phyloP scores from a whole-genome alignment of 2,329 filamentous ascomycete species.

The Claviceps pusilla region DNA sequence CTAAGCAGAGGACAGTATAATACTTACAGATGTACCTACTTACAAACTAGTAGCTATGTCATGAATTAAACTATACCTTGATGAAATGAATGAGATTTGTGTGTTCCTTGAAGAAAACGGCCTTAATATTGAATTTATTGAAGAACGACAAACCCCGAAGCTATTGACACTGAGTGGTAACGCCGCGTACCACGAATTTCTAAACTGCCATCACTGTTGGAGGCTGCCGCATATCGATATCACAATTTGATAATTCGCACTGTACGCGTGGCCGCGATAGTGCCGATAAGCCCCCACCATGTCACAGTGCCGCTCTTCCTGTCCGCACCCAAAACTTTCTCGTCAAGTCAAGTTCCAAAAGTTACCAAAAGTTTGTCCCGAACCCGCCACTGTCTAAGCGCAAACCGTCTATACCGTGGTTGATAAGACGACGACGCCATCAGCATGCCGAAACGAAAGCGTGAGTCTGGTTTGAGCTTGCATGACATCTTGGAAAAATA shows the following conservation, averaged over 20 bases:
- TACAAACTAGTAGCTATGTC: no score
- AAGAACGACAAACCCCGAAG: no score
- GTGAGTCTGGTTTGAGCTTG: constrained; percentile 28
- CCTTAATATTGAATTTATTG: no score
- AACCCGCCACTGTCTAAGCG: background rate
- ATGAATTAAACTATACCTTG: no score
- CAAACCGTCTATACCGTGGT: background rate
- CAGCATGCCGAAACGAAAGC: constrained; percentile 45
- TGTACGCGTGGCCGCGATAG: background rate
- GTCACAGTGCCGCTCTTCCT: background rate
- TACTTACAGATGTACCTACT: no score
- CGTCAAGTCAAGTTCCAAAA: background rate
- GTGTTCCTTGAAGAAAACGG: no score
- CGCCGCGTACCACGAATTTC: background rate
- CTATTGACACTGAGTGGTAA: constrained; percentile 10
- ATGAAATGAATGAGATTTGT: no score
- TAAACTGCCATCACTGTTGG: no score
- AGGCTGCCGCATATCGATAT: no score
- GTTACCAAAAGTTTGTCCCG: background rate
- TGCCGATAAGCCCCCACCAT: background rate
- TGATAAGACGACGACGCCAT: background rate
- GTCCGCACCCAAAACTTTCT: background rate
- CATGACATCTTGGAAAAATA: constrained; percentile 37
- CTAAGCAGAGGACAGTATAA: no score
- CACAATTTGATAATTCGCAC: background rate